phyloP scores from a whole-genome alignment of 805 yeast genomes.

The Jamesozyma gamospora region DNA sequence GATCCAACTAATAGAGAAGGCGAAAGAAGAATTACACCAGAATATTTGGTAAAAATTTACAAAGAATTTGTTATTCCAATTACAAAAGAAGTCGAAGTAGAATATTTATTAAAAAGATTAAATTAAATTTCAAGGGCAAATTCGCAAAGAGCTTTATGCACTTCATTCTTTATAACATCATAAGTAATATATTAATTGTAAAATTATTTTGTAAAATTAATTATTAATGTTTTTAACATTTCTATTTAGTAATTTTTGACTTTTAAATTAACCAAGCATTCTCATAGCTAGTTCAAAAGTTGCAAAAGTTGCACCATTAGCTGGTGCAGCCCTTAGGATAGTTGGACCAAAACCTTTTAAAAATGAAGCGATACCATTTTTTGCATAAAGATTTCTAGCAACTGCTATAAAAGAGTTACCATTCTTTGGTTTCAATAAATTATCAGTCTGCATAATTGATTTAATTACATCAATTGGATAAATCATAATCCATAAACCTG shows the following conservation, averaged over 20 bases:
- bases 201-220: no score
- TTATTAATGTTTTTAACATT: no score
- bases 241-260: background rate
- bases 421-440: slow-evolving; percentile 40
- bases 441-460: slow-evolving; percentile 62
- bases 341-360: slow-evolving; percentile 90
- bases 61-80: slow-evolving; percentile 84
- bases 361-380: slow-evolving; percentile 64
- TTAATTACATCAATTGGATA: slow-evolving; percentile 90
- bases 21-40: slow-evolving; percentile 73
- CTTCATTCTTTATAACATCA: no score
- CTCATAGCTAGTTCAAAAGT: slow-evolving; percentile 90
- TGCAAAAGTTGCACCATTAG: slow-evolving; percentile 92
- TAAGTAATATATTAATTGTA: no score
- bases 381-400: slow-evolving; percentile 41
- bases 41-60: slow-evolving; percentile 72
- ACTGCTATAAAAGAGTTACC: slow-evolving; percentile 46
- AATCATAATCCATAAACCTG: slow-evolving; percentile 70
- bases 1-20: slow-evolving; percentile 73
- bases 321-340: slow-evolving; percentile 93
- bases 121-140: slow-evolving; percentile 37
- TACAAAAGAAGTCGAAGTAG: slow-evolving; percentile 92
- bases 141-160: no score
- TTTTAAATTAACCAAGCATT: slow-evolving; percentile 32
- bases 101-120: slow-evolving; percentile 73